Evolutionary conservation across 139 green algal species (phyloP).

Genomic region (Monoraphidium neglectum): DNA sequence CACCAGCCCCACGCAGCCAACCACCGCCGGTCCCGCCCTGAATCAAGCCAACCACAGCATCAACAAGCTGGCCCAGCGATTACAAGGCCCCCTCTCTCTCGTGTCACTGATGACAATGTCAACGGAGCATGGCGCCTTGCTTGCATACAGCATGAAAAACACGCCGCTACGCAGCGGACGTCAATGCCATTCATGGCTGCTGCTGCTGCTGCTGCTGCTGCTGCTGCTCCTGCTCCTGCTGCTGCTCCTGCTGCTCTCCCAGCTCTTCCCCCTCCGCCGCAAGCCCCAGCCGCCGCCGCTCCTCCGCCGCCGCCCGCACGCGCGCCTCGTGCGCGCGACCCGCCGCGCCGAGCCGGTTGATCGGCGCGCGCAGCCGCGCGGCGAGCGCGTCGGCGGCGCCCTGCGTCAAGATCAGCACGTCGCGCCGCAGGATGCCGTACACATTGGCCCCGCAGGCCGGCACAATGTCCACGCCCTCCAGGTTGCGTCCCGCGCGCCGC

Average conservation of each 20-base stretch:
- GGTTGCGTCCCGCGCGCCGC: conserved; percentile 52
- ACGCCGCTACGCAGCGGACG: too few species aligned
- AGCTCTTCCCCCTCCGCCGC: neutral
- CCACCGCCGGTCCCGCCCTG: too few species aligned
- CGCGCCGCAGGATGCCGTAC: conserved; percentile 82
- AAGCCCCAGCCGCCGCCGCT: neutral
- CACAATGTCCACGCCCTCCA: conserved; percentile 72
- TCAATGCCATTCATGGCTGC: too few species aligned
- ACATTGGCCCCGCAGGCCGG: conserved; percentile 77
- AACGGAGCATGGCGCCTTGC: too few species aligned
- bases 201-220: too few species aligned
- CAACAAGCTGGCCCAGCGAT: too few species aligned
- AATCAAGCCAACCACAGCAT: too few species aligned
- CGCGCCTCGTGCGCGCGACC: conserved; percentile 2
- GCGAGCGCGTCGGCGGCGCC: conserved; percentile 52
- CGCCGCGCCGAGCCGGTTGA: conserved; percentile 33
- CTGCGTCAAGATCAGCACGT: conserved; percentile 78
- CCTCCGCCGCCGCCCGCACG: conserved; percentile 2
- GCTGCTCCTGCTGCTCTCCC: neutral
- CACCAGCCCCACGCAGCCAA: too few species aligned
- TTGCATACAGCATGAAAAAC: too few species aligned
- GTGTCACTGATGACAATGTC: too few species aligned
- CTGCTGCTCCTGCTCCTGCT: too few species aligned
- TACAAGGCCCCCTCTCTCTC: too few species aligned
- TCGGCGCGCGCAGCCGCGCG: conserved; percentile 42